These are phyloP conservation scores for Ophiostoma quercus DNA, from an alignment of 2,329 filamentous ascomycete species.

Conservation along the genomic window DNA sequence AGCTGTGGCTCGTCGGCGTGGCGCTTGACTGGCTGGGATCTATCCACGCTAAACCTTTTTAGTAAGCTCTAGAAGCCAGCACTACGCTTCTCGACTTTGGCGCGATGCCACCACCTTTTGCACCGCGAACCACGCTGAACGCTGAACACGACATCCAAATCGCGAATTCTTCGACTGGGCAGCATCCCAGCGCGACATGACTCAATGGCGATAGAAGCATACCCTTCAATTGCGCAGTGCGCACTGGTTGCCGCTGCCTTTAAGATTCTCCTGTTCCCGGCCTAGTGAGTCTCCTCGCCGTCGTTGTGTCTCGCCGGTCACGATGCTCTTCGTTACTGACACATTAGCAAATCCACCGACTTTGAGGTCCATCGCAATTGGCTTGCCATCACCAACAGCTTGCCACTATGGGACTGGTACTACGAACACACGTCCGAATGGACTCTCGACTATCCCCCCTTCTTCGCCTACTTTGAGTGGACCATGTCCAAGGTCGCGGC, in stretches of 20 bases:
- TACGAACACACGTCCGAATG: slow-evolving; percentile 97
- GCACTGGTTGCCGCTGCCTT: slow-evolving; percentile 80
- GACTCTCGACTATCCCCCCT: slow-evolving; percentile 97
- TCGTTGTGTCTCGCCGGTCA: neutral
- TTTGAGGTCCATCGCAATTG: slow-evolving; percentile 99
- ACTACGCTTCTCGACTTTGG: slow-evolving; percentile 2
- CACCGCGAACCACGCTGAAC: neutral
- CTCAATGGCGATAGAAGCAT: slow-evolving; percentile 64
- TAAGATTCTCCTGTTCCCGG: slow-evolving; percentile 87
- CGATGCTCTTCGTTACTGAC: slow-evolving; percentile 4
- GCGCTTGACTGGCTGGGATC: neutral
- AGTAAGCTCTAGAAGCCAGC: slow-evolving; percentile 20
- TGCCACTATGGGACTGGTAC: slow-evolving; percentile 88
- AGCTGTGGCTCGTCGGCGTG: slow-evolving; percentile 8
- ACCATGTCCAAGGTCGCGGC: slow-evolving; percentile 73
- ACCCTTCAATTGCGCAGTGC: slow-evolving; percentile 85
- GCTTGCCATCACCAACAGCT: slow-evolving; percentile 89
- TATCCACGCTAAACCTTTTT: slow-evolving; percentile 19
- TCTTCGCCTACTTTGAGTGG: slow-evolving; percentile 98
- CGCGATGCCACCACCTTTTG: neutral
- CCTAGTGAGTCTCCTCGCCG: slow-evolving; percentile 65
- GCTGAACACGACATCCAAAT: slow-evolving; percentile 1
- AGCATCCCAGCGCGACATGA: slow-evolving; percentile 19
- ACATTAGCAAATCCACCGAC: slow-evolving; percentile 85
- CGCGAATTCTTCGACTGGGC: slow-evolving; percentile 14